A percentile compares a stretch with the other conserved stretches of the same genome.
These are phyloP conservation scores for Phyllostachys edulis DNA, from an alignment of 176 grass and related monocot genomes.

Conservation along the genomic window DNA sequence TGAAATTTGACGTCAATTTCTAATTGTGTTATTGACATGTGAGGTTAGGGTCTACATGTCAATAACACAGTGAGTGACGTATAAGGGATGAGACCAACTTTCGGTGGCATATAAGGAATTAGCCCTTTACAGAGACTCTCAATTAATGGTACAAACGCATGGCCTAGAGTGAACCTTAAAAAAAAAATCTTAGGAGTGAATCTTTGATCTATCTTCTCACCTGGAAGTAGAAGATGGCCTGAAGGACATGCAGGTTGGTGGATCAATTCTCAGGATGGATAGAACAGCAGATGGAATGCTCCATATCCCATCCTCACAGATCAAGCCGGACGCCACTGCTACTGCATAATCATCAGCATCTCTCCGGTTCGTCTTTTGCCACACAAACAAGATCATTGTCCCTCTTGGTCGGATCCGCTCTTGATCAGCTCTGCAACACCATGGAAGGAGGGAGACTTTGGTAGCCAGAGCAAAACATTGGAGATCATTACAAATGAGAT, in stretches of 20 bases:
- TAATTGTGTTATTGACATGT: too few species aligned
- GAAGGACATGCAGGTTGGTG: conserved; percentile 51
- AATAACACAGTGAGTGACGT: too few species aligned
- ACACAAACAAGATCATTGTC: conserved; percentile 34
- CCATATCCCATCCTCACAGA: conserved; percentile 49
- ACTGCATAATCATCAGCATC: conserved; percentile 32
- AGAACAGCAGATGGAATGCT: conserved; percentile 51
- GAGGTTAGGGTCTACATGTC: too few species aligned
- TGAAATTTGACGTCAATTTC: too few species aligned
- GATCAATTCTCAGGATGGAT: conserved; percentile 34
- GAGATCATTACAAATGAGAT: too few species aligned
- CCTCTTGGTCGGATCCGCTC: too few species aligned
- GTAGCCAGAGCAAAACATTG: too few species aligned
- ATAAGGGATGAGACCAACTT: too few species aligned
- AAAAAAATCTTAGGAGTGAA: not conserved
- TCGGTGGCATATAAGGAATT: too few species aligned
- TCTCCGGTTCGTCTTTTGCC: conserved; percentile 32
- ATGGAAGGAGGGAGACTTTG: too few species aligned
- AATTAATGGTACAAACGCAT: not conserved
- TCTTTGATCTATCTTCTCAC: conserved; percentile 16
- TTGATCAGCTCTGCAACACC: too few species aligned
- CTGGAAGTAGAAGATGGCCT: conserved; percentile 31
- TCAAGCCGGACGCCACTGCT: conserved; percentile 38
- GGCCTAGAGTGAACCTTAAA: not conserved
- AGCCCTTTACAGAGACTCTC: too few species aligned